Percentiles rank a stretch among this genome's conserved stretches.
phyloP scores from a whole-genome alignment of 2,329 filamentous ascomycete genomes.

The Alternaria sp. region DNA sequence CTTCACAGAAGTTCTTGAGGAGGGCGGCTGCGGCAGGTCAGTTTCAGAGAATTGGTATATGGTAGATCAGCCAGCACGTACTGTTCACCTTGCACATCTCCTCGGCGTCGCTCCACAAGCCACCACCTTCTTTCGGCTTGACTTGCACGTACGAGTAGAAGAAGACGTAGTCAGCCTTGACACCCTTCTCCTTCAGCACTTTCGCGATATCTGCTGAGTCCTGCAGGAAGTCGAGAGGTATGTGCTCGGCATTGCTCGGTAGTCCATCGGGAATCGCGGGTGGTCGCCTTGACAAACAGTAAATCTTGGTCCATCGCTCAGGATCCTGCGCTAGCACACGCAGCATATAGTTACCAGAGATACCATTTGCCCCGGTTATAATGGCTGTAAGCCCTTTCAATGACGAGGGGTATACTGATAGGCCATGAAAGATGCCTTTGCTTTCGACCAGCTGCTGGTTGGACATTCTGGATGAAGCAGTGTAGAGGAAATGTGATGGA shows the following conservation, averaged over 20 bases:
- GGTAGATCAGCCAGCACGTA: slow-evolving; percentile 8
- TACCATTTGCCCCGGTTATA: slow-evolving; percentile 62
- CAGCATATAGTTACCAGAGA: slow-evolving; percentile 60
- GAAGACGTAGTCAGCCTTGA: slow-evolving; percentile 56
- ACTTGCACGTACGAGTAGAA: slow-evolving; percentile 64
- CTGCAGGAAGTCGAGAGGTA: slow-evolving; percentile 51
- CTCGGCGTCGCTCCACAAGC: slow-evolving; percentile 59
- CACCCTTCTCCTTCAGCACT: slow-evolving; percentile 41
- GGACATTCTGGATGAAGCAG: slow-evolving; percentile 18
- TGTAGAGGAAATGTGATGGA: not conserved
- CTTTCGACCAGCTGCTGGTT: slow-evolving; percentile 33
- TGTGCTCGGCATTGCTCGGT: slow-evolving; percentile 51
- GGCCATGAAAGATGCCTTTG: slow-evolving; percentile 58
- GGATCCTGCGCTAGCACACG: slow-evolving; percentile 56
- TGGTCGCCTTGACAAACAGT: slow-evolving; percentile 56
- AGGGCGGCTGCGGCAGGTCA: slow-evolving; percentile 39
- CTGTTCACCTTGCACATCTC: slow-evolving; percentile 58
- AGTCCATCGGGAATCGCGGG: slow-evolving; percentile 49
- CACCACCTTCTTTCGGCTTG: slow-evolving; percentile 52
- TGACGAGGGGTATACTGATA: slow-evolving; percentile 54
- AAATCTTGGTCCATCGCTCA: slow-evolving; percentile 60
- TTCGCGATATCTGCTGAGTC: slow-evolving; percentile 46
- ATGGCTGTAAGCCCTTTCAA: slow-evolving; percentile 57
- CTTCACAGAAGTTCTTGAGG: slow-evolving; percentile 57
- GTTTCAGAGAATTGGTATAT: not conserved